phyloP scores from a whole-genome alignment of 371 early-diverging fungal species.

The Mucor irregularis region DNA sequence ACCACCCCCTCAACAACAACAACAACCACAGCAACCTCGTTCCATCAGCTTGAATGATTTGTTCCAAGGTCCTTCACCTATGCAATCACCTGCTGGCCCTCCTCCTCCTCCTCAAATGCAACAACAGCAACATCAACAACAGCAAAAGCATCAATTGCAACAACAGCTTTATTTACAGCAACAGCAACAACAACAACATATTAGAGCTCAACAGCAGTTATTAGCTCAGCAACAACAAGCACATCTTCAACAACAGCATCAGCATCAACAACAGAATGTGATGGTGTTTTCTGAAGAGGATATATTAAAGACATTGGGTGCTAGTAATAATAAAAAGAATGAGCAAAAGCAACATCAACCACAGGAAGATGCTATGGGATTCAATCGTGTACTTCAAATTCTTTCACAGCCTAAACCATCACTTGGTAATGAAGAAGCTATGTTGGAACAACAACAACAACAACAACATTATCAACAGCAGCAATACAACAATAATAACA shows the following conservation, averaged over 20 bases:
- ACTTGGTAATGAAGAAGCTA: neutral
- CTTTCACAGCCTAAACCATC: slow-evolving; percentile 54
- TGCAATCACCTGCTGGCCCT: neutral
- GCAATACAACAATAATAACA: slow-evolving; percentile 13
- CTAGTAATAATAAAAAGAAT: slow-evolving; percentile 12
- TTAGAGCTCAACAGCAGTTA: neutral
- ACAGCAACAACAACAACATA: neutral
- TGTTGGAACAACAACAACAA: neutral
- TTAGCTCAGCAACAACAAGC: neutral
- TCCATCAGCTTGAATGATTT: slow-evolving; percentile 56
- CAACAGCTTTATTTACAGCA: neutral
- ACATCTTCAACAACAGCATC: neutral
- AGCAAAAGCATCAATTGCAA: neutral
- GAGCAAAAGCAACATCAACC: too few relatives aligned
- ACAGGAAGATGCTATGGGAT: slow-evolving; percentile 57
- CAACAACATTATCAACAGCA: slow-evolving; percentile 13
- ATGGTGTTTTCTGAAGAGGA: slow-evolving; percentile 66
- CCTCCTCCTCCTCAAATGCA: neutral
- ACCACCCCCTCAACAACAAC: neutral
- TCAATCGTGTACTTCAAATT: slow-evolving; percentile 62
- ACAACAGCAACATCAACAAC: neutral
- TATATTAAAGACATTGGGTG: slow-evolving; percentile 54
- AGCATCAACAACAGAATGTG: slow-evolving; percentile 8
- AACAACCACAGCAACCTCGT: slow-evolving; percentile 14
- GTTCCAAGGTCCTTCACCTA: slow-evolving; percentile 33